Conservation (phyloP, 257 asterid genomes). For the Jacaranda mimosifolia region DNA sequence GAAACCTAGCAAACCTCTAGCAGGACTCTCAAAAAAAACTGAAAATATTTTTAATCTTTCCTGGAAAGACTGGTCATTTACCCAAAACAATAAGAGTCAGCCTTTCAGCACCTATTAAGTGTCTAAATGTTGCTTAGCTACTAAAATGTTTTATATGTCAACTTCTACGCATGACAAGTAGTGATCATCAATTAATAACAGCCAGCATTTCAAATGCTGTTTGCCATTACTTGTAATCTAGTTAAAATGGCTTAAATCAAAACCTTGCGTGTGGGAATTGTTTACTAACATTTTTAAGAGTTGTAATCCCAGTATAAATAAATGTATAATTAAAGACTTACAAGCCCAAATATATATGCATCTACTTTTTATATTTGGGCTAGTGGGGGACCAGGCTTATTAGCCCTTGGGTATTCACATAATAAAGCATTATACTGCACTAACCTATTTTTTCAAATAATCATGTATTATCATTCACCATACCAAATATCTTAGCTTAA, state of each 20-base stretch:
- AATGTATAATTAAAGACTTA: not conserved
- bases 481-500: not conserved
- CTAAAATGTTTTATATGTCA: not conserved
- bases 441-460: not conserved
- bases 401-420: not conserved
- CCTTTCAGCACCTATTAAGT: slow-evolving; percentile 3
- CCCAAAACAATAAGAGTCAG: slow-evolving; percentile 3
- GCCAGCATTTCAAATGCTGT: not conserved
- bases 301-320: not conserved
- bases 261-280: not conserved
- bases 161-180: slow-evolving; percentile 5
- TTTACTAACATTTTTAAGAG: slow-evolving; percentile 1
- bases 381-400: not conserved
- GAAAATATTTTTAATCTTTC: not conserved
- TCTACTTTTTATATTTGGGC: not conserved
- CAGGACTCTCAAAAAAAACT: not conserved
- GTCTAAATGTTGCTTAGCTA: not conserved
- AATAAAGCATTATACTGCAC: slow-evolving; percentile 2
- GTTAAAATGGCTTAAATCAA: not conserved
- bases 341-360: not conserved
- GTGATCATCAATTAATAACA: slow-evolving; percentile 20
- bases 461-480: not conserved
- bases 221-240: slow-evolving; percentile 10
- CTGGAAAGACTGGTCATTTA: slow-evolving; percentile 8
- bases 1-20: slow-evolving; percentile 10